phyloP scores from a whole-genome alignment of 306 rosid genomes.

The Hippophae tibetana region DNA sequence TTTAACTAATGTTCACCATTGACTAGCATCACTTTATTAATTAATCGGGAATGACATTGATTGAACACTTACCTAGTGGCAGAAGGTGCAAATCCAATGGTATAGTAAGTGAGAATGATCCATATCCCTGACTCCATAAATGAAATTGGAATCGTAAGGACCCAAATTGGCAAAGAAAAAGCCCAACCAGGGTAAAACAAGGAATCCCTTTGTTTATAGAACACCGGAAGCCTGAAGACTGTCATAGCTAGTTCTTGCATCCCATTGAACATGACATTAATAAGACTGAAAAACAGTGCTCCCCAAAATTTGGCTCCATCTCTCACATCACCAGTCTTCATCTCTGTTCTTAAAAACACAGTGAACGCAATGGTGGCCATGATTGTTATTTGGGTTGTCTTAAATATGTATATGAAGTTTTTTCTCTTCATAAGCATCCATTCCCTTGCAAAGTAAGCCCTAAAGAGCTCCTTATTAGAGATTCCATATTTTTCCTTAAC shows the following conservation, averaged over 20 bases:
- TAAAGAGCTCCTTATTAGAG: slow-evolving; percentile 41
- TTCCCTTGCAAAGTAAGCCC: slow-evolving; percentile 60
- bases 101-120: slow-evolving; percentile 36
- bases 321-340: slow-evolving; percentile 15
- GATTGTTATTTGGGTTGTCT: slow-evolving; percentile 43
- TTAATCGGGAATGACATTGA: not conserved
- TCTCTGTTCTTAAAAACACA: slow-evolving; percentile 49
- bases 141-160: slow-evolving; percentile 31
- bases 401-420: slow-evolving; percentile 59
- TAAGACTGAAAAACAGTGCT: slow-evolving; percentile 48
- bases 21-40: not conserved
- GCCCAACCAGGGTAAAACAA: slow-evolving; percentile 35
- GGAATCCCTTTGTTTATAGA: slow-evolving; percentile 35
- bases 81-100: slow-evolving; percentile 58
- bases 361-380: slow-evolving; percentile 43
- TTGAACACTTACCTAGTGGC: slow-evolving; percentile 33
- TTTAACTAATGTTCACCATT: not conserved
- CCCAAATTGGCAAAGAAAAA: slow-evolving; percentile 26
- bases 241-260: slow-evolving; percentile 31
- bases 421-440: slow-evolving; percentile 59
- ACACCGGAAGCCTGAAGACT: slow-evolving; percentile 31
- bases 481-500: slow-evolving; percentile 41
- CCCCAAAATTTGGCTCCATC: slow-evolving; percentile 37
- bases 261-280: slow-evolving; percentile 41
- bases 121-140: slow-evolving; percentile 25